These are phyloP conservation scores for Pseudocercospora cruenta DNA, from an alignment of 2,329 filamentous ascomycete species.

Conservation along the genomic window DNA sequence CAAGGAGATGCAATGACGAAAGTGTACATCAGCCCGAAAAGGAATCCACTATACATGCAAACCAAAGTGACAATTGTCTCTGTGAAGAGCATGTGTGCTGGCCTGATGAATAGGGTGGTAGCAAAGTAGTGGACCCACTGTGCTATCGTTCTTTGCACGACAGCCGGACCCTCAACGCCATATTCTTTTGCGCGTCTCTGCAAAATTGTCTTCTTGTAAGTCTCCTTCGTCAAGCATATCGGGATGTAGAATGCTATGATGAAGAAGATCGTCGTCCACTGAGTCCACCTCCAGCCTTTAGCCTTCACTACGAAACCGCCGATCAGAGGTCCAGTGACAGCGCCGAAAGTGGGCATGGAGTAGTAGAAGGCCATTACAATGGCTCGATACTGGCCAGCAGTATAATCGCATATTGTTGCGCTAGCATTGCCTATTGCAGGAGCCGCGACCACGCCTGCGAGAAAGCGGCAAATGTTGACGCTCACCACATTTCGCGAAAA, in stretches of 20 bases:
- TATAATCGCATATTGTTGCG: conserved; percentile 40
- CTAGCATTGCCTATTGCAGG: conserved; percentile 39
- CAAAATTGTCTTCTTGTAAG: conserved; percentile 41
- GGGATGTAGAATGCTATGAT: conserved; percentile 36
- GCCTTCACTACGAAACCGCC: conserved; percentile 38
- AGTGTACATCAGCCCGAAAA: conserved; percentile 46
- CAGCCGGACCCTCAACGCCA: conserved; percentile 28
- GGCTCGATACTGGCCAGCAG: conserved; percentile 33
- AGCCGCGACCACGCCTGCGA: conserved; percentile 52
- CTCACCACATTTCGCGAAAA: conserved; percentile 30
- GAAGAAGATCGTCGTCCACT: conserved; percentile 39
- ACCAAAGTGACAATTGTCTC: conserved; percentile 49
- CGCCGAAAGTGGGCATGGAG: conserved; percentile 34
- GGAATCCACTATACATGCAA: conserved; percentile 47
- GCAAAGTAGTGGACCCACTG: conserved; percentile 28
- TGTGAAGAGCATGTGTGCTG: conserved; percentile 44
- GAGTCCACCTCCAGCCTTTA: conserved; percentile 43
- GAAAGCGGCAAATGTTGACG: conserved; percentile 43
- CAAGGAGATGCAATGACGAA: conserved; percentile 46
- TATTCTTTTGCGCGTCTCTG: conserved; percentile 35
- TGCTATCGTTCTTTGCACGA: conserved; percentile 13
- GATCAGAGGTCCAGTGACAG: conserved; percentile 46
- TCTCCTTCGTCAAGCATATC: conserved; percentile 35
- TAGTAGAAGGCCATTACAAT: conserved; percentile 37
- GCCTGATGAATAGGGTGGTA: conserved; percentile 33